These are phyloP conservation scores for Eucalyptus cladocalyx DNA, from an alignment of 345 rosid species.

Conservation along the genomic window DNA sequence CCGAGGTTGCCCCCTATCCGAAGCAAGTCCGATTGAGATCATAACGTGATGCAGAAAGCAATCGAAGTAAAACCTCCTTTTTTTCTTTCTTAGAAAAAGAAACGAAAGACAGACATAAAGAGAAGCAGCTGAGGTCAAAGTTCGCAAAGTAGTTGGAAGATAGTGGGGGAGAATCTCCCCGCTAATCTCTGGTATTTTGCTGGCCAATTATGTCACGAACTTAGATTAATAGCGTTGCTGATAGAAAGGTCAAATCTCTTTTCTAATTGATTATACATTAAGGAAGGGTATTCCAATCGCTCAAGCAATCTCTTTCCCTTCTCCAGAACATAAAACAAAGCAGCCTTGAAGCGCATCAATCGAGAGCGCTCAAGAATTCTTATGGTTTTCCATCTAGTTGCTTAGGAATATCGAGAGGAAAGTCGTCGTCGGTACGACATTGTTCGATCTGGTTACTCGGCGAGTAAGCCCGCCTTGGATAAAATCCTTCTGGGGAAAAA, in stretches of 20 bases:
- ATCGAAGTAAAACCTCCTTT: neutral
- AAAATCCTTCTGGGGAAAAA: neutral
- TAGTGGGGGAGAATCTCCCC: conserved; percentile 8
- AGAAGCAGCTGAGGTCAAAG: neutral
- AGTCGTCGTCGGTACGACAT: neutral
- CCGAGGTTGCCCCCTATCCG: neutral
- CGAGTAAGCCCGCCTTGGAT: neutral
- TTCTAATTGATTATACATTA: neutral
- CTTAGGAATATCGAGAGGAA: neutral
- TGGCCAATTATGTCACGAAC: neutral
- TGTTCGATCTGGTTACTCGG: neutral
- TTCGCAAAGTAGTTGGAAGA: conserved; percentile 8
- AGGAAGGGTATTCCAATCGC: neutral
- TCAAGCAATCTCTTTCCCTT: neutral
- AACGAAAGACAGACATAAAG: neutral
- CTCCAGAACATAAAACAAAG: neutral
- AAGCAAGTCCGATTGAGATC: neutral
- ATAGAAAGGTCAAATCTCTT: neutral
- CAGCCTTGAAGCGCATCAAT: neutral
- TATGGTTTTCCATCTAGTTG: neutral
- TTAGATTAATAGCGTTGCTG: conserved; percentile 8
- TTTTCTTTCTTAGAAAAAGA: neutral
- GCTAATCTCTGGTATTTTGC: neutral
- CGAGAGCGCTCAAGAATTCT: neutral
- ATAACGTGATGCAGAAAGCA: neutral